A percentile compares a stretch with the other conserved stretches of the same genome.
Conservation (phyloP, 129 eudicot genomes). For the Artemisia annua region DNA sequence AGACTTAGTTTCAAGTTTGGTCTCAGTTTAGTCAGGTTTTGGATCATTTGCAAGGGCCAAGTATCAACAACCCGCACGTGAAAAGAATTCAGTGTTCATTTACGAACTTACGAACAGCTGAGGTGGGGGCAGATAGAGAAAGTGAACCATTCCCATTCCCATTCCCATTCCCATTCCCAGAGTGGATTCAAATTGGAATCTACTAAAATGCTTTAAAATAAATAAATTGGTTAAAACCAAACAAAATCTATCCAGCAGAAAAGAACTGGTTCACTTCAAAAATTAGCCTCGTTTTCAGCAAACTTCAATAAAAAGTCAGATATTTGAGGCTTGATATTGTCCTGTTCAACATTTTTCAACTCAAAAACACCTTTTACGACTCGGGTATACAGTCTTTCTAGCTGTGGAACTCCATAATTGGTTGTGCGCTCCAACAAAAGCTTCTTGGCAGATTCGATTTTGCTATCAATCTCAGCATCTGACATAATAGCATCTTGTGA, state of each 20-base stretch:
- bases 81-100: not conserved
- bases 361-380: slow-evolving; percentile 80
- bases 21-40: not conserved
- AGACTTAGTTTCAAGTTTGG: too few species aligned
- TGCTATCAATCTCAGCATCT: slow-evolving; percentile 47
- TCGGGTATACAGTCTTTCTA: slow-evolving; percentile 76
- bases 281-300: slow-evolving; percentile 57
- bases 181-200: slow-evolving; percentile 10
- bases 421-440: slow-evolving; percentile 52
- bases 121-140: not conserved
- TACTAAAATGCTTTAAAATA: slow-evolving; percentile 20
- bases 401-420: slow-evolving; percentile 72
- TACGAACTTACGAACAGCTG: not conserved
- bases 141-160: not conserved
- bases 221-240: slow-evolving; percentile 10
- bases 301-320: slow-evolving; percentile 59
- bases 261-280: slow-evolving; percentile 39
- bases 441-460: slow-evolving; percentile 57
- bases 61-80: too few species aligned
- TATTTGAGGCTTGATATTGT: slow-evolving; percentile 53
- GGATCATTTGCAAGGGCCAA: not conserved
- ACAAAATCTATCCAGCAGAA: slow-evolving; percentile 28
- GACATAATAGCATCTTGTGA: slow-evolving; percentile 55
- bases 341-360: slow-evolving; percentile 43
- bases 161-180: too few species aligned